phyloP scores from a whole-genome alignment of 2,329 filamentous ascomycete genomes.

The Diplodia intermedia region DNA sequence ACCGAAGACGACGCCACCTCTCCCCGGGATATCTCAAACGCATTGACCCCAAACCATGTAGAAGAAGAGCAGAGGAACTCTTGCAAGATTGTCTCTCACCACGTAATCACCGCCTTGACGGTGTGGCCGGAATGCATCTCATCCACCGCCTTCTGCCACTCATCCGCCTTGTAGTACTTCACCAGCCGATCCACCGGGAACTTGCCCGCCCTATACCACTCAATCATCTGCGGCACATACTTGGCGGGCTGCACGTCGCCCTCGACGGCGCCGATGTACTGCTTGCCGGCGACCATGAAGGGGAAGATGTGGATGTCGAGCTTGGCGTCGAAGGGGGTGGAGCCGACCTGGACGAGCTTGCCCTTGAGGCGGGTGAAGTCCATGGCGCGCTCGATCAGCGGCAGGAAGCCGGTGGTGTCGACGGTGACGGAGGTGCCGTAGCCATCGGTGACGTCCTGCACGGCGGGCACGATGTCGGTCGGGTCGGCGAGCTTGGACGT shows the following conservation, averaged over 20 bases:
- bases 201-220: slow-evolving; percentile 56
- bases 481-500: slow-evolving; percentile 38
- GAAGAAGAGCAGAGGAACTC: neutral
- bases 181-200: slow-evolving; percentile 57
- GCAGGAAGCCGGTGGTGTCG: slow-evolving; percentile 56
- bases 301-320: slow-evolving; percentile 52
- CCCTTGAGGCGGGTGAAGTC: slow-evolving; percentile 54
- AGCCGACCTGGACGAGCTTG: slow-evolving; percentile 59
- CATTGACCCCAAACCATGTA: slow-evolving; percentile 60
- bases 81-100: slow-evolving; percentile 37
- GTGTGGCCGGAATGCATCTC: slow-evolving; percentile 52
- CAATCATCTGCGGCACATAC: slow-evolving; percentile 57
- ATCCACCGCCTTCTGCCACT: slow-evolving; percentile 50
- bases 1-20: slow-evolving; percentile 50
- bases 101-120: slow-evolving; percentile 53
- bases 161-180: slow-evolving; percentile 53
- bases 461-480: slow-evolving; percentile 41
- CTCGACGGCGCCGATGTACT: slow-evolving; percentile 57
- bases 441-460: slow-evolving; percentile 43
- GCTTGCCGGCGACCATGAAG: slow-evolving; percentile 58
- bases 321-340: slow-evolving; percentile 50
- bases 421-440: slow-evolving; percentile 54
- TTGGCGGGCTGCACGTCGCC: slow-evolving; percentile 51
- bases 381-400: slow-evolving; percentile 52
- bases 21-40: slow-evolving; percentile 61